Percentiles rank a stretch among this genome's conserved stretches.
Evolutionary conservation across 495 filamentous ascomycete species (phyloP).

Genomic region (Penicillium taxi): DNA sequence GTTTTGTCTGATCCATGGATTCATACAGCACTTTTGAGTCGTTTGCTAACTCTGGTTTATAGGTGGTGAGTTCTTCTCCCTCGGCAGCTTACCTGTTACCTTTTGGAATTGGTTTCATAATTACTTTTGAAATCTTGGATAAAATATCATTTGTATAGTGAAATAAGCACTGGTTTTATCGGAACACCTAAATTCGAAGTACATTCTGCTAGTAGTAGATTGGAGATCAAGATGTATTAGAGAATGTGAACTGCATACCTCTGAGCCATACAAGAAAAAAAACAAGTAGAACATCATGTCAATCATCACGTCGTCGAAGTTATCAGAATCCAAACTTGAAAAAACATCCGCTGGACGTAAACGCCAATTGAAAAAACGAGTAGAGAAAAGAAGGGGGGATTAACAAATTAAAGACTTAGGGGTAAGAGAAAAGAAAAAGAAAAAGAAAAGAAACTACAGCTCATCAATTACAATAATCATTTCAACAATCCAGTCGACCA

Average conservation of each 20-base stretch:
- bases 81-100: too few species aligned
- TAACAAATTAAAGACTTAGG: background rate
- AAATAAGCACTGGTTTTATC: too few species aligned
- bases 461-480: constrained; percentile 33
- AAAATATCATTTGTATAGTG: too few species aligned
- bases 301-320: constrained; percentile 13
- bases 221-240: too few species aligned
- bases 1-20: constrained; percentile 3
- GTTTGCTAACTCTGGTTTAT: background rate
- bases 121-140: too few species aligned
- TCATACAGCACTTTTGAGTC: background rate
- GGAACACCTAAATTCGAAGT: too few species aligned
- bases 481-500: constrained; percentile 42
- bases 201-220: too few species aligned
- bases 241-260: constrained; percentile 1
- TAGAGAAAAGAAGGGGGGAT: background rate
- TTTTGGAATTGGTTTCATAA: too few species aligned
- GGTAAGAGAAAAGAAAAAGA: background rate
- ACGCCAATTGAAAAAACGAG: background rate
- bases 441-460: constrained; percentile 12
- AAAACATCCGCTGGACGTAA: constrained; percentile 1
- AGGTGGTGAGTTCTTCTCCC: too few species aligned
- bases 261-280: constrained; percentile 1
- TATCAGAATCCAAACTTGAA: background rate
- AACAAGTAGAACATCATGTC: constrained; percentile 9